Evolutionary conservation across 768 basidiomycete species (phyloP), one percentile per base, ranked within the genome.

Genomic region (Boletus rubescentipes): DNA sequence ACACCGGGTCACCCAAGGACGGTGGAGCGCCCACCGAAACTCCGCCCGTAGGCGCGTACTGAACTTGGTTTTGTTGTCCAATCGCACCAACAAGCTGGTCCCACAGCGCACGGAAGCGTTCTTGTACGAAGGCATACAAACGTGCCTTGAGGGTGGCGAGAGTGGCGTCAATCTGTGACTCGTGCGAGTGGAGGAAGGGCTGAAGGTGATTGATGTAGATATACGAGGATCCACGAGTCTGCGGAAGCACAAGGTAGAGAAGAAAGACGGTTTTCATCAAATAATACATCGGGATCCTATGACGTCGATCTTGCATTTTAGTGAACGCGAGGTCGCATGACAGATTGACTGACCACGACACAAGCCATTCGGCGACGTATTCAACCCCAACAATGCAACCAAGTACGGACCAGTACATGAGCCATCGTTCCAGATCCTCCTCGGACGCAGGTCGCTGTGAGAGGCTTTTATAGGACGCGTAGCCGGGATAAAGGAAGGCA

Each of bases 361-460:
- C 73, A 15, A 87, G 71, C 91, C 93, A 95, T 64, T 94, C 93
- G 9, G 86, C 87, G 26, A 90, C 76, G 63, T 88, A 89, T 70
- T 97, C 94, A 6, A 91, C 72, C 5, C 83, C 86, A 15, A 93
- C 80, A 63, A 93, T 83, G 65, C 87, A 89, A 2, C 90, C 89
- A 3, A 91, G 79, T 0, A 91, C 89, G n/a, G 85, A 86, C 94
- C 95, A 98, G 64, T 97, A 98, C 91, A 93, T 95, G 49, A 98
- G 79, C 93, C 95, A 97, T 72, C 93, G 78, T 68, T 97, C 95
- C 9, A 95, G 77, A 41, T 93, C 91, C 46, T 79, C 81, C 62
- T 92, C 90, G 1, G 86, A 87, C 2, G 90, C 89, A 18, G 91
- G 91, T n/a, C 91, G 79, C 61, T 89, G 85, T 35, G 89, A 88